Evolutionary conservation across 371 early-diverging fungal species (phyloP).

Genomic region (Lichtheimia hyalospora): DNA sequence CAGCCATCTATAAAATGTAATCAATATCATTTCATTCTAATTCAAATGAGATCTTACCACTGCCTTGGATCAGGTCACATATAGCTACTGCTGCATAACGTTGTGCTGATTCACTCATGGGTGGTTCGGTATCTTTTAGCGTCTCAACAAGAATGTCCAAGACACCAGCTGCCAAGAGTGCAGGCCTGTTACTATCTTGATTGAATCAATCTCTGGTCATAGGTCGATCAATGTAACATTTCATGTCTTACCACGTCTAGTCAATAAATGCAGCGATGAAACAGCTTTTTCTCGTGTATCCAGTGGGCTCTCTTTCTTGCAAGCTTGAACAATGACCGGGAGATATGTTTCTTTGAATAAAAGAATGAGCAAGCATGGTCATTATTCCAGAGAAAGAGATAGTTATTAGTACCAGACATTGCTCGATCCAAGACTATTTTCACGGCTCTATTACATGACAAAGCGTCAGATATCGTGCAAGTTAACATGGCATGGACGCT

Average conservation of each 20-base stretch:
- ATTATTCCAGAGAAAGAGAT: neutral
- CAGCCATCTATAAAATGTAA: constrained; percentile 40
- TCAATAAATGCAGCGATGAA: constrained; percentile 68
- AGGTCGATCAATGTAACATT: neutral
- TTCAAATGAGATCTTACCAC: constrained; percentile 38
- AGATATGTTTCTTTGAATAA: constrained; percentile 36
- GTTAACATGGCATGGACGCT: neutral
- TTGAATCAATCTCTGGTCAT: neutral
- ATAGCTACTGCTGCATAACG: constrained; percentile 72
- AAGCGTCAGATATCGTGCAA: no score
- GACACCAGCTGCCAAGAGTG: constrained; percentile 60
- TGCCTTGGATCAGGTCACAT: constrained; percentile 67
- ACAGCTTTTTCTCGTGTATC: constrained; percentile 61
- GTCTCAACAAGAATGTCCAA: constrained; percentile 63
- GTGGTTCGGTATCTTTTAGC: constrained; percentile 48
- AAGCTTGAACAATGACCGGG: constrained; percentile 50
- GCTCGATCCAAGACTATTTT: constrained; percentile 69
- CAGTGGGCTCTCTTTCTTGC: constrained; percentile 45
- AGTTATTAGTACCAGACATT: constrained; percentile 55
- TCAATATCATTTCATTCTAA: neutral
- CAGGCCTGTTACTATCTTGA: constrained; percentile 59
- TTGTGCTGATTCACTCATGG: constrained; percentile 59
- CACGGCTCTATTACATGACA: constrained; percentile 42
- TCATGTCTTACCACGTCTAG: constrained; percentile 56
- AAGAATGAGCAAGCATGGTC: neutral